A percentile compares a stretch with the other conserved stretches of the same genome.
Conservation (phyloP, 78 protist species). For the Pigoraptor vietnamica region DNA sequence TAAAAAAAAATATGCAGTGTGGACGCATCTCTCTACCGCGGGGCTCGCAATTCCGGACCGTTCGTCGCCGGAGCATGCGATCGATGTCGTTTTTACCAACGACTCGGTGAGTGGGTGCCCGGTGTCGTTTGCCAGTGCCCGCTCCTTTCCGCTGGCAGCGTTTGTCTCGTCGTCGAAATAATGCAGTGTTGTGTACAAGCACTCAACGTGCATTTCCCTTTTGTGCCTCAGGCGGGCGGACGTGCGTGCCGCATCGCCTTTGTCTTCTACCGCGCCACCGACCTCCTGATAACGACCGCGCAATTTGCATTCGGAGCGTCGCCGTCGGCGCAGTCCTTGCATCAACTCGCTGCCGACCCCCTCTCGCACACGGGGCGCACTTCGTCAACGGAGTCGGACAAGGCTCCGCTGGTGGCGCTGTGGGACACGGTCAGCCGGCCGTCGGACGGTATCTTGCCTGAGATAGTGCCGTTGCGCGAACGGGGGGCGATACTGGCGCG, state of each 20-base stretch:
- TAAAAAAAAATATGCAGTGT: background rate
- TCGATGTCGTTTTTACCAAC: background rate
- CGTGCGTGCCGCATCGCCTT: background rate
- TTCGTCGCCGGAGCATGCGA: background rate
- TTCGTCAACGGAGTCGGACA: too few species aligned
- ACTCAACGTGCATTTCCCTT: too few species aligned
- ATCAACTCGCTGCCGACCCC: background rate
- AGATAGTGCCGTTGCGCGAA: background rate
- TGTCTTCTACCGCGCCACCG: background rate
- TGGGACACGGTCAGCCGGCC: background rate
- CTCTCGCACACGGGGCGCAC: too few species aligned
- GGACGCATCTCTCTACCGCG: background rate
- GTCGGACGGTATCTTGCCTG: background rate
- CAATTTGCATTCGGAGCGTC: background rate
- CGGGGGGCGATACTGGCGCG: background rate
- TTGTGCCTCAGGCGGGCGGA: background rate
- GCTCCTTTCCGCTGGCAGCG: too few species aligned
- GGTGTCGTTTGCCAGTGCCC: too few species aligned
- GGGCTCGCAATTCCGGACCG: background rate
- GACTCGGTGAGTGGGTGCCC: background rate
- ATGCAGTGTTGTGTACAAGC: background rate
- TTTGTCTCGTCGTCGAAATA: too few species aligned
- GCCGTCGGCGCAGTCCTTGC: background rate
- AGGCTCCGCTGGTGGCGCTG: background rate
- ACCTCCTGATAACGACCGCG: background rate